Conservation (phyloP, 805 yeast genomes). For the Maudiozyma saulgeensis region DNA sequence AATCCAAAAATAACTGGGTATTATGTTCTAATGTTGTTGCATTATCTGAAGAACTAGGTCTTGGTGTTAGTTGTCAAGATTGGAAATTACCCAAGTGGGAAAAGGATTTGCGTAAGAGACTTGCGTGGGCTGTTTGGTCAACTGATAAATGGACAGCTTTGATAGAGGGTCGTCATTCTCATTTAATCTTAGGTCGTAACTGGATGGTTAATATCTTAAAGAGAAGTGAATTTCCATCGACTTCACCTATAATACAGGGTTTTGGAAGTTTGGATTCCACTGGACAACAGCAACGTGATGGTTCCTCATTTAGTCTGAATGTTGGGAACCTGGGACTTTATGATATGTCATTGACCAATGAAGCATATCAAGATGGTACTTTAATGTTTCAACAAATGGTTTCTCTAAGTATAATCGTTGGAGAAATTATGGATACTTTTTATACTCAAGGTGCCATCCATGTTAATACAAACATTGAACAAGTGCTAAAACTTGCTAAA, state of each 20-base stretch:
- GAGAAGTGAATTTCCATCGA: conserved; percentile 70
- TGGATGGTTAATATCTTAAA: conserved; percentile 70
- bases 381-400: conserved; percentile 59
- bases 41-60: conserved; percentile 79
- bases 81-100: conserved; percentile 98
- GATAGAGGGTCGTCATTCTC: conserved; percentile 78
- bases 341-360: conserved; percentile 26
- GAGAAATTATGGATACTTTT: conserved; percentile 62
- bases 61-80: conserved; percentile 79
- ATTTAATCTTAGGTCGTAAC: conserved; percentile 56
- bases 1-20: conserved; percentile 71
- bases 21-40: conserved; percentile 81
- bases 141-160: conserved; percentile 89
- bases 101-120: conserved; percentile 70
- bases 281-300: not conserved
- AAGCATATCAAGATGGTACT: conserved; percentile 64
- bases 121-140: conserved; percentile 92
- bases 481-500: conserved; percentile 66
- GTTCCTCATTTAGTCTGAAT: not conserved
- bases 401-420: conserved; percentile 54
- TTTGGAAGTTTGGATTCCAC: not conserved
- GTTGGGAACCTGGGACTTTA: conserved; percentile 14
- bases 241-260: conserved; percentile 31
- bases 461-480: conserved; percentile 48
- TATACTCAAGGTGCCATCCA: conserved; percentile 61